Percentiles rank a stretch among this genome's conserved stretches.
These are phyloP conservation scores for Wickerhamomyces alni DNA, from an alignment of 805 yeast genomes.

Conservation along the genomic window DNA sequence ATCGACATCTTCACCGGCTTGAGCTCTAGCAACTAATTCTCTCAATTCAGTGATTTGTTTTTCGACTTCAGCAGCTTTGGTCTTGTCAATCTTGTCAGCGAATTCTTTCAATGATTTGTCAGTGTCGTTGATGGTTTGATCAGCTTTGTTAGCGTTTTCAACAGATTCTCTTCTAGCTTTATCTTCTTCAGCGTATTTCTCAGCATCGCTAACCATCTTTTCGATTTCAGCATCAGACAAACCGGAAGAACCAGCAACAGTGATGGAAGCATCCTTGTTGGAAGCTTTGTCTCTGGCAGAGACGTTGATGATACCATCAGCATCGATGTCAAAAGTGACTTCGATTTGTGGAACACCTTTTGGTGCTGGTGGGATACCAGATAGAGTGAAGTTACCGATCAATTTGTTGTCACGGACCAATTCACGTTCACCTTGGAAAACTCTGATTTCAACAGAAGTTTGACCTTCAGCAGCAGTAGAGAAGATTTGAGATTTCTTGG, in stretches of 20 bases:
- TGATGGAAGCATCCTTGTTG: slow-evolving; percentile 69
- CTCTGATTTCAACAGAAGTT: slow-evolving; percentile 75
- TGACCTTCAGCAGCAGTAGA: slow-evolving; percentile 83
- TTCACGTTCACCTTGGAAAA: slow-evolving; percentile 78
- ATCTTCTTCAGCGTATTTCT: slow-evolving; percentile 51
- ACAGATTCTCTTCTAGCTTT: slow-evolving; percentile 50
- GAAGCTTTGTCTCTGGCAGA: slow-evolving; percentile 80
- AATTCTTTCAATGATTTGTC: slow-evolving; percentile 80
- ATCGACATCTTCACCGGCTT: slow-evolving; percentile 52
- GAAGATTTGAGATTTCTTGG: slow-evolving; percentile 64
- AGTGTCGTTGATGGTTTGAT: slow-evolving; percentile 75
- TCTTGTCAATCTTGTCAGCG: slow-evolving; percentile 54
- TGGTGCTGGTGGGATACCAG: slow-evolving; percentile 71
- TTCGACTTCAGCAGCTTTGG: slow-evolving; percentile 44
- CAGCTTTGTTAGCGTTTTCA: slow-evolving; percentile 82
- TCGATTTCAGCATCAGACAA: slow-evolving; percentile 58
- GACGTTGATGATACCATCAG: slow-evolving; percentile 79
- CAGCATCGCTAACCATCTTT: slow-evolving; percentile 56
- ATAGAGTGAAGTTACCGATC: slow-evolving; percentile 69
- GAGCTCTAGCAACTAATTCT: slow-evolving; percentile 70
- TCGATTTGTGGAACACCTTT: slow-evolving; percentile 79
- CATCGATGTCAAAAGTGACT: slow-evolving; percentile 74
- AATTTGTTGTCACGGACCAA: slow-evolving; percentile 72
- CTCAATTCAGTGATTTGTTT: slow-evolving; percentile 44
- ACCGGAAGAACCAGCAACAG: slow-evolving; percentile 57